Percentiles rank a stretch among this genome's conserved stretches.
These are phyloP conservation scores for Alternaria sp. DNA, from an alignment of 2,329 filamentous ascomycete genomes.

Conservation along the genomic window DNA sequence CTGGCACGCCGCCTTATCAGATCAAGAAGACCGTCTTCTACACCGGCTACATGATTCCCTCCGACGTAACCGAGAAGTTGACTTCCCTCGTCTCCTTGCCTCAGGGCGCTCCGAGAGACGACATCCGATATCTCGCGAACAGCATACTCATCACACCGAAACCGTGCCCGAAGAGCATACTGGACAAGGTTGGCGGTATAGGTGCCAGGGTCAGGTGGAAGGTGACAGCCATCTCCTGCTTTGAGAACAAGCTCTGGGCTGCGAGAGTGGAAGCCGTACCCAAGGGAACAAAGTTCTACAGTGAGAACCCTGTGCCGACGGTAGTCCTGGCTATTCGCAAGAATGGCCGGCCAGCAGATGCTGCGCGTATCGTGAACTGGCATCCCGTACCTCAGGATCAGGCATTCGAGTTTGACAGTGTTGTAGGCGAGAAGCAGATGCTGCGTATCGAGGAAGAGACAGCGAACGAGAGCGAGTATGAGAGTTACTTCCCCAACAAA, in stretches of 20 bases:
- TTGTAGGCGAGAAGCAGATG: constrained; percentile 84
- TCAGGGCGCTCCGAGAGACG: constrained; percentile 66
- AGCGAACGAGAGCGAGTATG: constrained; percentile 66
- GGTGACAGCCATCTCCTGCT: constrained; percentile 75
- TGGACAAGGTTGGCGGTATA: constrained; percentile 86
- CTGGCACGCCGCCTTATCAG: constrained; percentile 60
- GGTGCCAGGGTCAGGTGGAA: constrained; percentile 84
- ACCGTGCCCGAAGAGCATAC: constrained; percentile 71
- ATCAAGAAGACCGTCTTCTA: constrained; percentile 91
- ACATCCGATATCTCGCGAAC: constrained; percentile 83
- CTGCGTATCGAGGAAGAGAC: constrained; percentile 78
- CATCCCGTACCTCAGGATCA: constrained; percentile 74
- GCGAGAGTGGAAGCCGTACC: constrained; percentile 77
- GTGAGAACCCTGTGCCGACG: constrained; percentile 77
- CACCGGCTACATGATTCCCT: constrained; percentile 85
- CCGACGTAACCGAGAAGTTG: constrained; percentile 73
- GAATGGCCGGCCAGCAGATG: constrained; percentile 78
- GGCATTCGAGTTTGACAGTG: constrained; percentile 78
- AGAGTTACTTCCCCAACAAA: constrained; percentile 67
- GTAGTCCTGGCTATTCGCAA: constrained; percentile 83
- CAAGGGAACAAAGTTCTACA: constrained; percentile 68
- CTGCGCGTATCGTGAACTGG: constrained; percentile 83
- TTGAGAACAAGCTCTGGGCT: constrained; percentile 87
- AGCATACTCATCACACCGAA: constrained; percentile 88
- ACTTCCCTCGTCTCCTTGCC: constrained; percentile 72